Percentiles rank a stretch among this genome's conserved stretches.
These are phyloP conservation scores for Termitomyces sp. DNA, from an alignment of 768 basidiomycete species.

Conservation along the genomic window DNA sequence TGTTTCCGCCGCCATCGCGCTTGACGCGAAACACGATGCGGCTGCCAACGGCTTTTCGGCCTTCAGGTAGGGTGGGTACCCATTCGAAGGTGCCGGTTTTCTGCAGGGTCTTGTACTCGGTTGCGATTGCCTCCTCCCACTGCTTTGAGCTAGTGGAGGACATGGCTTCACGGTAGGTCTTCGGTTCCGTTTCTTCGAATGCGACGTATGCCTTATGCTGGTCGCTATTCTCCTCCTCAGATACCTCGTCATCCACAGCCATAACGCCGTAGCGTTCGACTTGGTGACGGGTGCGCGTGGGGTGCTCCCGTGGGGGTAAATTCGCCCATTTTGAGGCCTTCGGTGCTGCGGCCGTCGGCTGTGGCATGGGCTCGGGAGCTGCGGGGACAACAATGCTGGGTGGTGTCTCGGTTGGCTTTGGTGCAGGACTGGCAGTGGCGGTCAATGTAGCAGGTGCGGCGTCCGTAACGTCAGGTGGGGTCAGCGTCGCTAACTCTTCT, in stretches of 20 bases:
- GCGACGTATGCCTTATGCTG: neutral
- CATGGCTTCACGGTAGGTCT: neutral
- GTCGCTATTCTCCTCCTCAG: no score
- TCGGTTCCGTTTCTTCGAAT: neutral
- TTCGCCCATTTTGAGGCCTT: neutral
- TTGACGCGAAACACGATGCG: neutral
- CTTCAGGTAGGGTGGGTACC: neutral
- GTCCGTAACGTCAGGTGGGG: no score
- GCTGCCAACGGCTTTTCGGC: neutral
- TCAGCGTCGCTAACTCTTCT: neutral
- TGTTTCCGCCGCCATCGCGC: neutral
- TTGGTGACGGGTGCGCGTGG: neutral
- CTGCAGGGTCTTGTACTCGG: neutral
- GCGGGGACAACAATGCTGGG: no score
- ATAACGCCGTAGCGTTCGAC: no score
- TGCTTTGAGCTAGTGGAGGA: no score
- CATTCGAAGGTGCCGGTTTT: slow-evolving; percentile 2
- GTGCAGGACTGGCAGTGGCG: no score
- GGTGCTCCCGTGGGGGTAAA: neutral
- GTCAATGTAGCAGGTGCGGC: no score
- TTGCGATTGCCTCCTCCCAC: no score
- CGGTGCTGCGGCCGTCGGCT: neutral
- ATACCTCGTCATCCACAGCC: neutral
- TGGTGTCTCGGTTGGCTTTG: no score
- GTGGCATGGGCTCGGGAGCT: no score